Evolutionary conservation across 108 stramenopile species (phyloP), one percentile per base, ranked within the genome.

Genomic region (Skeletonema costatum): DNA sequence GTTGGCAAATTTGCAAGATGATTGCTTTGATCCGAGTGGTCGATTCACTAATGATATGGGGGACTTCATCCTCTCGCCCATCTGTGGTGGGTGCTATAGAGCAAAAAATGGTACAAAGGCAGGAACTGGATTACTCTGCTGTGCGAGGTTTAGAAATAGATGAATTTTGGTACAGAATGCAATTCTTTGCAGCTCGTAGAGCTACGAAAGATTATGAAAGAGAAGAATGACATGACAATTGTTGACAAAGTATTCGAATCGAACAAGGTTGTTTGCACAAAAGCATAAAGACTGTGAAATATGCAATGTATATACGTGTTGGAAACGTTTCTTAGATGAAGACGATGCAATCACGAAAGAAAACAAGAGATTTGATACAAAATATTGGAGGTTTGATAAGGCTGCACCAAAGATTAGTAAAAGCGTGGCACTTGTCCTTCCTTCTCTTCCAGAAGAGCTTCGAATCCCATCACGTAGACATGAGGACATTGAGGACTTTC

Each of bases 381-480:
- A 32, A 38, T 79, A 68, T 58, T 79, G 78, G 78, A 63, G 78
- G 56, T 79, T 73, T 60, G 78, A 79, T 56, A 14, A 31, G 30
- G 44, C 14, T 60, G 10, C 6, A 50, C 78, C 78, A 10, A 68
- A 61, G 62, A 62, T 73, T 56, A 73, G 21, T 35, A 71, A 71
- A n/a, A 66, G 71, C 39, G 73, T 71, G 21, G 68, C 78, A 12
- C 38, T 79, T 17, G 60, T 66, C 3, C 46, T 79, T 2, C 21
- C 14, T 21, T 79, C 78, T 35, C 72, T 79, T 36, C 78, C 78
- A 48, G 33, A 59, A 1, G 2, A 72, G 32, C 35, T 35, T 36
- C 78, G 78, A 31, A 79, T 79, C 1, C 78, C 78, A 25, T 67
- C 78, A 38, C 67, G 60, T 50, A 58, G 78, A 25, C 73, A 73